These are phyloP conservation scores for Colletotrichum euphorbiae DNA, from an alignment of 2,329 filamentous ascomycete species.

Conservation along the genomic window DNA sequence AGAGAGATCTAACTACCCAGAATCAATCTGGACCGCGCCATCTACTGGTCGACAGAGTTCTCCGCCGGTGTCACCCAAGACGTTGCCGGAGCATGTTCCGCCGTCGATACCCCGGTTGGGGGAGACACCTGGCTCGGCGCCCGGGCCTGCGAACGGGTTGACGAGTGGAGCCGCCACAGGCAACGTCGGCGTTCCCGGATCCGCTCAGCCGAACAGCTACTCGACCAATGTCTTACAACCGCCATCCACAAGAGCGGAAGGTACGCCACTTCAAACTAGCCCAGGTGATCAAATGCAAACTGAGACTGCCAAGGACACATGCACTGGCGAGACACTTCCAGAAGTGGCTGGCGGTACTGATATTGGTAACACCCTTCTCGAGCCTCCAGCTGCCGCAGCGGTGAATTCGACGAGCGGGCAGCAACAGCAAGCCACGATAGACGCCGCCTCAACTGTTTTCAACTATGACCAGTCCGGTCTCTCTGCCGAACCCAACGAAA, in stretches of 20 bases:
- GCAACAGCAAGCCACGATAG: not conserved
- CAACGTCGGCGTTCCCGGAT: not conserved
- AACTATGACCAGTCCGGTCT: not conserved
- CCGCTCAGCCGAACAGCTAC: not conserved
- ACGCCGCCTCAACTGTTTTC: not conserved
- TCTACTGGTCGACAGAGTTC: constrained; percentile 44
- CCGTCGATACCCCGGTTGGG: constrained; percentile 19
- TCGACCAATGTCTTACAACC: constrained; percentile 15
- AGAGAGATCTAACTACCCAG: constrained; percentile 48
- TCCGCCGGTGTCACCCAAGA: constrained; percentile 52
- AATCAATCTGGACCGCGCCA: constrained; percentile 35
- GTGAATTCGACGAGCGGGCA: not conserved
- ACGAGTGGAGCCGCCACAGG: not conserved
- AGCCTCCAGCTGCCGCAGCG: not conserved
- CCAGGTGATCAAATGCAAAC: constrained; percentile 19
- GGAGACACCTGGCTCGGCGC: not conserved
- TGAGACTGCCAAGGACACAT: constrained; percentile 33
- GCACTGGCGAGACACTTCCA: not conserved
- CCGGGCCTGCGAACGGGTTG: not conserved
- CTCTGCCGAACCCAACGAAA: not conserved
- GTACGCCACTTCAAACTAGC: constrained; percentile 26
- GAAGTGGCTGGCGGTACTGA: constrained; percentile 18
- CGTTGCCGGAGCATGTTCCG: constrained; percentile 37
- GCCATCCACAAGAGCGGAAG: constrained; percentile 21
- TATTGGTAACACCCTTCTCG: not conserved